phyloP scores from a whole-genome alignment of 768 basidiomycete species.

The Hebeloma cylindrosporum region DNA sequence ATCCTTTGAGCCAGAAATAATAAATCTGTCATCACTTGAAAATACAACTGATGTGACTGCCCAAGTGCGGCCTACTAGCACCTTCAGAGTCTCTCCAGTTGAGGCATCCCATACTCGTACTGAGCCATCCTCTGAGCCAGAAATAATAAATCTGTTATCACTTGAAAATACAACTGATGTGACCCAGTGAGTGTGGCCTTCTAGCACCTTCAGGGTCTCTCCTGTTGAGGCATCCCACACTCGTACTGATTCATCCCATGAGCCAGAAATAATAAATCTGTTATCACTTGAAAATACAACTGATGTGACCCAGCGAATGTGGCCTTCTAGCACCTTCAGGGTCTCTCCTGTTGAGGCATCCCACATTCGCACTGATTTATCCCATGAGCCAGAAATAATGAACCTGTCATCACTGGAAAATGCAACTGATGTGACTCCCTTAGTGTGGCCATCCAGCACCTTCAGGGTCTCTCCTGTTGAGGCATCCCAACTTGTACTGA shows the following conservation, averaged over 20 bases:
- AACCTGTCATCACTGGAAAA: constrained; percentile 1
- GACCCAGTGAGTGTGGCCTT: constrained; percentile 1
- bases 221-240: constrained; percentile 7
- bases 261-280: constrained; percentile 9
- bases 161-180: too few relatives aligned
- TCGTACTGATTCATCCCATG: not conserved
- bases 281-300: constrained; percentile 6
- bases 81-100: too few relatives aligned
- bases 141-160: too few relatives aligned
- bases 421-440: not conserved
- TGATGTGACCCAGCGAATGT: not conserved
- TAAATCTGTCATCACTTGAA: too few relatives aligned
- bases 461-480: not conserved
- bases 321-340: not conserved
- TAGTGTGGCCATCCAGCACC: constrained; percentile 3
- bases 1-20: too few relatives aligned
- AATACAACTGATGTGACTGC: too few relatives aligned
- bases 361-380: constrained; percentile 13
- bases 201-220: not conserved
- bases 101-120: too few relatives aligned
- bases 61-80: too few relatives aligned
- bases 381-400: constrained; percentile 4
- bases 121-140: too few relatives aligned
- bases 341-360: constrained; percentile 6
- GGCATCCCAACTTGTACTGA: constrained; percentile 3